These are phyloP conservation scores for Closterium sp. DNA, from an alignment of 139 green algal species.

Conservation along the genomic window DNA sequence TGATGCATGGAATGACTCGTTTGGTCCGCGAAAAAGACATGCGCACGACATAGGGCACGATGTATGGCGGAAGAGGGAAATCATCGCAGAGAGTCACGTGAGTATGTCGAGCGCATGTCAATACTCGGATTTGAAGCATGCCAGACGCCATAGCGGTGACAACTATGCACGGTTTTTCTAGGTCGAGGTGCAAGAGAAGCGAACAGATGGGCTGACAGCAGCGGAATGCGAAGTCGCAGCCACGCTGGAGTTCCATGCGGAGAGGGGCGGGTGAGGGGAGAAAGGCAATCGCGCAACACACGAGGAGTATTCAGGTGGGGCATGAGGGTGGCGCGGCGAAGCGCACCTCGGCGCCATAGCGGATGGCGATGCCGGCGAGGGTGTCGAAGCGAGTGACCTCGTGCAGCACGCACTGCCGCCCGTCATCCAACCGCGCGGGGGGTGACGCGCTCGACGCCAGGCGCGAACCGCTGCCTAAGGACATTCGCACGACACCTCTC, in stretches of 20 bases:
- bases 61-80: background rate
- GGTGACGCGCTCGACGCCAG: background rate
- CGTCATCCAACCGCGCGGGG: background rate
- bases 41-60: background rate
- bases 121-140: background rate
- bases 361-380: background rate
- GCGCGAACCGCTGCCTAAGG: background rate
- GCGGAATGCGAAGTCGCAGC: no score
- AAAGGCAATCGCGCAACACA: background rate
- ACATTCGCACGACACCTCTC: background rate
- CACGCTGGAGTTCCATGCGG: background rate
- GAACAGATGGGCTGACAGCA: background rate
- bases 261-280: background rate
- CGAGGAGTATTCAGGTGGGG: background rate
- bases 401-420: background rate
- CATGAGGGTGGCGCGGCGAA: background rate
- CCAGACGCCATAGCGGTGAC: background rate
- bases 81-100: background rate
- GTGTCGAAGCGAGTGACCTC: background rate
- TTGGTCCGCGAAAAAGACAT: background rate
- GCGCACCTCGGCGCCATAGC: background rate
- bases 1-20: background rate
- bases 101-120: background rate
- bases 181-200: background rate
- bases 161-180: background rate